Conservation (phyloP, 1,284 basidiomycete species). For the Athelia sp. region DNA sequence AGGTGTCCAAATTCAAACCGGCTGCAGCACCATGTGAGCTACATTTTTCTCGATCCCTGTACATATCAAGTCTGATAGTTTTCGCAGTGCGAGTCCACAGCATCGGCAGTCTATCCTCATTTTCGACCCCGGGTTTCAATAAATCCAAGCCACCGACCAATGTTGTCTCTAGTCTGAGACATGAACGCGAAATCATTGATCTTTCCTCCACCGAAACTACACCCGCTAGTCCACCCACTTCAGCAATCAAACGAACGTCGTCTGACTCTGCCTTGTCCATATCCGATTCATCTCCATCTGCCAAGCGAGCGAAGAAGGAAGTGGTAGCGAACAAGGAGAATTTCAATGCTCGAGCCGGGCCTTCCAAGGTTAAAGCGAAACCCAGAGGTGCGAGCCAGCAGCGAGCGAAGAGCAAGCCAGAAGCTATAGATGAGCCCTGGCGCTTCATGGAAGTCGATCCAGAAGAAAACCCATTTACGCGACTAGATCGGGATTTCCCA, state of each 20-base stretch:
- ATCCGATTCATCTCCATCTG: constrained; percentile 25
- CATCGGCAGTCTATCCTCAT: constrained; percentile 25
- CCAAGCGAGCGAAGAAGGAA: constrained; percentile 38
- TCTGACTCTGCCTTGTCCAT: constrained; percentile 29
- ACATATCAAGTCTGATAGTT: not conserved
- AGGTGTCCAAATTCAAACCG: constrained; percentile 34
- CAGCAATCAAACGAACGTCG: constrained; percentile 36
- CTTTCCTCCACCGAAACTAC: constrained; percentile 27
- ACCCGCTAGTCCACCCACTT: constrained; percentile 28
- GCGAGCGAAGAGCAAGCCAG: constrained; percentile 7
- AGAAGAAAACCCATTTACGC: constrained; percentile 12
- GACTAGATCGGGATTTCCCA: constrained; percentile 10
- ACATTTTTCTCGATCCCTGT: too few species aligned
- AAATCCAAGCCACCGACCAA: constrained; percentile 14
- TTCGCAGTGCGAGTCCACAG: not conserved
- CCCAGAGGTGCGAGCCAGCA: constrained; percentile 11
- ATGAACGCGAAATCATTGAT: constrained; percentile 25
- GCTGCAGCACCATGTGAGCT: constrained; percentile 10
- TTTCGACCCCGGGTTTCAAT: constrained; percentile 38
- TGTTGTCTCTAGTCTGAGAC: constrained; percentile 5
- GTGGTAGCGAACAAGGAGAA: constrained; percentile 33
- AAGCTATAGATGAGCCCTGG: constrained; percentile 19
- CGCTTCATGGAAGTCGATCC: constrained; percentile 12
- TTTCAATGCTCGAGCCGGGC: constrained; percentile 9
- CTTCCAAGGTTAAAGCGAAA: constrained; percentile 15